Evolutionary conservation across 306 rosid genomes (phyloP).

Genomic region (Cucurbita maxima): DNA sequence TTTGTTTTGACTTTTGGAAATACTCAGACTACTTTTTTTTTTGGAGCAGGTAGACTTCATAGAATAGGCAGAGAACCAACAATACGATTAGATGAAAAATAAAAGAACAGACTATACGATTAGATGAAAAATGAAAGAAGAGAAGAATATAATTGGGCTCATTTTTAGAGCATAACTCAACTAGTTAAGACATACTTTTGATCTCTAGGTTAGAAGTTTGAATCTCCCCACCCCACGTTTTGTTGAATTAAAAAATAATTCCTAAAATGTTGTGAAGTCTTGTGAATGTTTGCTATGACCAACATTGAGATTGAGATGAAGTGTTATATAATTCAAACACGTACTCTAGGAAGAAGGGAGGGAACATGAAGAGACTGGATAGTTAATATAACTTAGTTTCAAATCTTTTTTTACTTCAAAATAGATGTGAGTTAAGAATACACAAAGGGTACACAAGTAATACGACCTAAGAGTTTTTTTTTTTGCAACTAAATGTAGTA

Average conservation of each 20-base stretch:
- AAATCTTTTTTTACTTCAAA: neutral
- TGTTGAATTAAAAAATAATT: neutral
- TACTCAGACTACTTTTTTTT: no score
- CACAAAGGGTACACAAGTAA: neutral
- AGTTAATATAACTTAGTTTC: neutral
- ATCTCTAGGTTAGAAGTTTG: no score
- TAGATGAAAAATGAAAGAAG: neutral
- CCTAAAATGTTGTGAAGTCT: neutral
- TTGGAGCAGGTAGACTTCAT: neutral
- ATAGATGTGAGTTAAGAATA: neutral
- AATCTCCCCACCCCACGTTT: neutral
- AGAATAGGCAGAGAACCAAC: neutral
- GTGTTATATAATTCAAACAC: neutral
- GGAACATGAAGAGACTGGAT: neutral
- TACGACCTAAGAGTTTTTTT: no score
- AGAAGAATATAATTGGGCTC: neutral
- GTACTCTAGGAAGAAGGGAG: neutral
- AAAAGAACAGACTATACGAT: neutral
- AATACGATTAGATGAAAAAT: neutral
- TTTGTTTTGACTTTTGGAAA: neutral
- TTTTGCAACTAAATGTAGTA: neutral
- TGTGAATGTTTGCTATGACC: neutral
- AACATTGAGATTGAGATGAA: neutral
- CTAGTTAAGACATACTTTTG: neutral
- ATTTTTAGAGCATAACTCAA: neutral